Conservation (phyloP, 257 asterid species). For the Petunia secreta region DNA sequence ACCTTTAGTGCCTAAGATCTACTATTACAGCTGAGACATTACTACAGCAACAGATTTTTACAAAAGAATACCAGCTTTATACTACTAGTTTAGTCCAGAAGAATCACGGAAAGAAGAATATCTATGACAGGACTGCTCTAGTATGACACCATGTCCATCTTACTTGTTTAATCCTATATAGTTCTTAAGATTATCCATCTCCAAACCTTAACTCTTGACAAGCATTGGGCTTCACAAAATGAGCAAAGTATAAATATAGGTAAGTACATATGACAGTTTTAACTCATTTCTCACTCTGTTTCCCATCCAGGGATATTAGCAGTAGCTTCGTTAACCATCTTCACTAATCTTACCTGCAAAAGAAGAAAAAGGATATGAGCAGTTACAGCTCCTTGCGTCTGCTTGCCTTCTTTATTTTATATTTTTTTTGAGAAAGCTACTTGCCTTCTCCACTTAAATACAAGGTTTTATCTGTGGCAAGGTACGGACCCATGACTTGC, state of each 20-base stretch:
- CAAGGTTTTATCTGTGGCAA: too few species aligned
- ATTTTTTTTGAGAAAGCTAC: too few species aligned
- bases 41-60: slow-evolving; percentile 24
- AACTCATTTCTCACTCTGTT: slow-evolving; percentile 31
- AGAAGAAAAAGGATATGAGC: background rate
- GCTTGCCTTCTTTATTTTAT: too few species aligned
- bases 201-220: slow-evolving; percentile 1
- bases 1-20: background rate
- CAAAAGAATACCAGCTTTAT: slow-evolving; percentile 19
- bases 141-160: background rate
- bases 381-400: background rate
- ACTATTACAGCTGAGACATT: background rate
- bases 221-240: background rate
- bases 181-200: slow-evolving; percentile 15
- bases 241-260: background rate
- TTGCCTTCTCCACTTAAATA: background rate
- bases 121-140: slow-evolving; percentile 16
- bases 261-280: background rate
- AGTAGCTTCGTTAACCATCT: slow-evolving; percentile 86
- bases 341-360: slow-evolving; percentile 83
- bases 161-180: slow-evolving; percentile 14
- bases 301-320: slow-evolving; percentile 92
- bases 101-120: background rate
- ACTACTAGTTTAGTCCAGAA: background rate
- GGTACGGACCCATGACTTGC: too few species aligned